Evolutionary conservation across 148 eudicot genomes (phyloP), one percentile per base, ranked within the genome.

Genomic region (Amaranthus cruentus): DNA sequence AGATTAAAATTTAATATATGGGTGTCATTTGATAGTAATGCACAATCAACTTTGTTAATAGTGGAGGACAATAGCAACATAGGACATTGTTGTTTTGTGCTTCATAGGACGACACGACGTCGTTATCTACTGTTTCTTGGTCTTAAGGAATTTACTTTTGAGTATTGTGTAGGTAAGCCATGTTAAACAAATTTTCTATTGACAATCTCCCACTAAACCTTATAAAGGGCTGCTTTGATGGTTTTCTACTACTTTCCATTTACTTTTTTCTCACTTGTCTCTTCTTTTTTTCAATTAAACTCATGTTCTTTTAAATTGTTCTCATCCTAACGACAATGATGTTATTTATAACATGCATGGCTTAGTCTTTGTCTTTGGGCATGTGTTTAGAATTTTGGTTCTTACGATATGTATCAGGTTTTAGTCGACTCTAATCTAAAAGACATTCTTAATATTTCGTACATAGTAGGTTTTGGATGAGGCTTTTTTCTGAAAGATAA

Each of bases 101-200:
- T 53, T 54, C 55, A 55, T 67, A 4, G 68, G 46, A 62, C 49
- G 84, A 85, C 89, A 84, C 74, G 65, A 76, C 85, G 77, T 83
- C 71, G 84, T 83, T 75, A 72, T 76, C 57, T 58, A 2, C 48
- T 73, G 65, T 72, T 71, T 59, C 72, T 61, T 66, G n/a, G 53
- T 47, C 55, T 59, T 54, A 12, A 62, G 73, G 65, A 62, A 71
- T 68, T 67, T 69, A 48, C 46, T 42, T 56, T 70, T 63, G 55
- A 7, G 8, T 56, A 47, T 77, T 49, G 71, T n/a, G 57, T 72
- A 66, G 72, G 4, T 59, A 8, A 65, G n/a, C 4, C 15, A 9
- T 7, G 9, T 38, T 69, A 56, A 18, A 18, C 58, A 61, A 69
- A 14, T 72, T 28, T 58, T 66, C 8, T 46, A 44, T 68, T 78